Evolutionary conservation across 2,329 filamentous ascomycete genomes (phyloP).

Genomic region (Cucurbitaria berberidis): DNA sequence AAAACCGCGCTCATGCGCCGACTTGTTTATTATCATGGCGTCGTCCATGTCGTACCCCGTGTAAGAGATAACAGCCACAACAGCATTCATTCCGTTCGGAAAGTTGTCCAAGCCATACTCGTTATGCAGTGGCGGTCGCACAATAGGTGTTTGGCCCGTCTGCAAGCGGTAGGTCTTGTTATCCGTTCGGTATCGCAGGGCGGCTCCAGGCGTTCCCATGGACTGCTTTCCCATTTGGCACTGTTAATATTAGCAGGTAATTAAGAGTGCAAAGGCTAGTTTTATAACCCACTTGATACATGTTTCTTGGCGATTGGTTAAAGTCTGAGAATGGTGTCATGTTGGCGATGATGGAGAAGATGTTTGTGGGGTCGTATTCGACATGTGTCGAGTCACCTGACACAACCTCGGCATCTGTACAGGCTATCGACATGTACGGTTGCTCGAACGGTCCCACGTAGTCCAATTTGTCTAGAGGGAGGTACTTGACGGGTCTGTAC

Average conservation of each 20-base stretch:
- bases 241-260: slow-evolving; percentile 3
- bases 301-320: slow-evolving; percentile 98
- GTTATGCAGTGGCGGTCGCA: slow-evolving; percentile 90
- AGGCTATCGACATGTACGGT: slow-evolving; percentile 97
- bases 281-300: slow-evolving; percentile 85
- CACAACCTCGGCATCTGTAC: slow-evolving; percentile 83
- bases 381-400: slow-evolving; percentile 93
- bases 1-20: slow-evolving; percentile 92
- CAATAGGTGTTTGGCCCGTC: slow-evolving; percentile 93
- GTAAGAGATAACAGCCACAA: slow-evolving; percentile 98
- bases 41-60: slow-evolving; percentile 99
- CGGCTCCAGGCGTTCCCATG: slow-evolving; percentile 94
- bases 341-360: slow-evolving; percentile 95
- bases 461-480: slow-evolving; percentile 84
- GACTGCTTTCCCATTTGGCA: slow-evolving; percentile 91
- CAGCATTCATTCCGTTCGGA: slow-evolving; percentile 92
- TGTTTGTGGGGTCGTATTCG: slow-evolving; percentile 93
- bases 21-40: slow-evolving; percentile 99
- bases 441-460: slow-evolving; percentile 93
- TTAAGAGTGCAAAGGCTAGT: slow-evolving; percentile 5
- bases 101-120: slow-evolving; percentile 98
- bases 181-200: slow-evolving; percentile 85
- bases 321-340: slow-evolving; percentile 99
- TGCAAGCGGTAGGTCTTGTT: slow-evolving; percentile 97
- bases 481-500: slow-evolving; percentile 89